Evolutionary conservation across 1,284 basidiomycete species (phyloP), one percentile per base, ranked within the genome.

Genomic region (Cryptococcus wingfieldii): DNA sequence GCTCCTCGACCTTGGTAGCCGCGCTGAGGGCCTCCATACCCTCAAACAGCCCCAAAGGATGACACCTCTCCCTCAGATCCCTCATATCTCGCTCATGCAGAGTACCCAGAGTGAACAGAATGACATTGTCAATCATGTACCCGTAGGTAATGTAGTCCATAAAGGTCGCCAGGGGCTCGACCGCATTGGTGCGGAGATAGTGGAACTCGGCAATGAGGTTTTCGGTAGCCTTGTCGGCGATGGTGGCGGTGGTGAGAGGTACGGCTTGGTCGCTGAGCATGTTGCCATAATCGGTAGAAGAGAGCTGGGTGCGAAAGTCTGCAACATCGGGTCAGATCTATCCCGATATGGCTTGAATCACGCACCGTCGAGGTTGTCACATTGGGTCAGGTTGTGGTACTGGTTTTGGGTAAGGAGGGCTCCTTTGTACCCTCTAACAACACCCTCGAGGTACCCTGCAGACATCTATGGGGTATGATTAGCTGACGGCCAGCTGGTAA

Each of bases 71-170:
- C 41, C 98, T 80, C 9, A 99, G 83, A 74, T 99, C 96, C 70
- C 97, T 92, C 1, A 95, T 98, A 77, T 98, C 95, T 61, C 96
- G 83, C 77, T 97, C 95, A 71, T 98, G 95, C 41, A 99, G 79
- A 1, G 95, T 98, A 38, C 96, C 96, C 18, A 96, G 96, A 62
- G 98, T 98, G 69, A 99, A 83, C 50, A 98, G 83, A 61, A 98
- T 88, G 70, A 98, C 90, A 75, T 99, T 99, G 84, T 99, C 96
- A 70, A 99, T 98, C 96, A 99, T 99, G 80, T 98, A 99, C 28
- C 86, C 90, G 56, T 73, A 89, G 84, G 94, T 98, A 78, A 99
- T 90, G 77, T 98, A 99, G 74, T 98, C 96, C 62, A 99, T 80
- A 75, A 99, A 98, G 71, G 87, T 95, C 72, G 84, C 84, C 51